These are phyloP conservation scores for Ustilago lituana DNA, from an alignment of 1,284 basidiomycete species.

Conservation along the genomic window DNA sequence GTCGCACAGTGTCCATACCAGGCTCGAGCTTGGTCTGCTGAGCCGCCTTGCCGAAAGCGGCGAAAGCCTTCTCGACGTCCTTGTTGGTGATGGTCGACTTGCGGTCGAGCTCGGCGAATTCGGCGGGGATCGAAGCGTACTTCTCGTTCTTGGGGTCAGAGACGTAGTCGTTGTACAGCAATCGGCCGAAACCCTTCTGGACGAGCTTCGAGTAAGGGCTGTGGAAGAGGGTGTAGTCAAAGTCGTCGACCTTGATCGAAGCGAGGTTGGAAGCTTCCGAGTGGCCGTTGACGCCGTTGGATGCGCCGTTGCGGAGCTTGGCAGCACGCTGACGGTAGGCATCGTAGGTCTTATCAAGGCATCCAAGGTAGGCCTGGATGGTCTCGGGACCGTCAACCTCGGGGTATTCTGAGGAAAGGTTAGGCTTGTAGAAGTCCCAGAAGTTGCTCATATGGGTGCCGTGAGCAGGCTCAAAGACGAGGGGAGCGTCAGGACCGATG, in stretches of 20 bases:
- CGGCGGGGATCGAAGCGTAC: conserved; percentile 77
- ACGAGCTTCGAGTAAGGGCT: conserved; percentile 95
- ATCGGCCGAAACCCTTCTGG: conserved; percentile 93
- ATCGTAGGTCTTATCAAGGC: conserved; percentile 88
- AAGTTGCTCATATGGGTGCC: conserved; percentile 97
- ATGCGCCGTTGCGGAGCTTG: conserved; percentile 66
- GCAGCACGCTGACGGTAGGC: conserved; percentile 85
- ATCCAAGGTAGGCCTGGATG: conserved; percentile 91
- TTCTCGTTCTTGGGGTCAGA: conserved; percentile 77
- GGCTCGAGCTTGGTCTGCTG: conserved; percentile 61
- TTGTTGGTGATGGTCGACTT: conserved; percentile 79
- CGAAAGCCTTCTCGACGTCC: conserved; percentile 81
- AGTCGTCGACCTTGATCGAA: conserved; percentile 76
- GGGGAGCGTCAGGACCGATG: conserved; percentile 93
- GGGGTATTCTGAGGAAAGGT: conserved; percentile 78
- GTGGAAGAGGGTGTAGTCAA: conserved; percentile 88
- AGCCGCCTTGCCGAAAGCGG: conserved; percentile 53
- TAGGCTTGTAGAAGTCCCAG: conserved; percentile 72
- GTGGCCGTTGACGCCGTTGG: conserved; percentile 46
- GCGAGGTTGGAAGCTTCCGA: conserved; percentile 48
- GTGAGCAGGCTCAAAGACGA: conserved; percentile 93
- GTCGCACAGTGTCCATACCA: conserved; percentile 63
- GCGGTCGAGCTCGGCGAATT: conserved; percentile 74
- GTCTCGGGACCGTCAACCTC: conserved; percentile 97
- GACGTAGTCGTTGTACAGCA: conserved; percentile 92